Evolutionary conservation across 2,329 filamentous ascomycete species (phyloP), one percentile per base, ranked within the genome.

Genomic region (Fonsecaea nubica): DNA sequence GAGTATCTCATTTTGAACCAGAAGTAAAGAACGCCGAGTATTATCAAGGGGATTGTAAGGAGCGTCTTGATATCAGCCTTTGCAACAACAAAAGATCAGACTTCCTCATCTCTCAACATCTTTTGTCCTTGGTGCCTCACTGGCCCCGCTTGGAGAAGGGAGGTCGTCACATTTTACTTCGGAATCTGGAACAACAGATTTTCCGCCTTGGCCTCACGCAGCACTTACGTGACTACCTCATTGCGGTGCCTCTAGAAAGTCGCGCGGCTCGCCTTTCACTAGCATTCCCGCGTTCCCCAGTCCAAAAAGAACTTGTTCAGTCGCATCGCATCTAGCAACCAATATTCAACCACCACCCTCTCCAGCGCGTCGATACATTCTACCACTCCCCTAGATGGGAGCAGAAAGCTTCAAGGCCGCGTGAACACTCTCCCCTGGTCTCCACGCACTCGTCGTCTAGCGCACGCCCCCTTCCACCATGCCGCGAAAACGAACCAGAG

Each of bases 401-500:
- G n/a, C 7, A 53, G 10, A 50, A 6, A 15, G 40, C 32, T 15
- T n/a, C 33, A 55, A 30, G 38, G 30, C 36, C 36, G 33, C 48
- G 12, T 30, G n/a, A 7, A 35, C 56, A 9, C 53, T 53, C 35
- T 42, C 48, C 33, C 12, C 33, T 52, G 7, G 35, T n/a, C 52
- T 38, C 45, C 42, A 35, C 13, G 0, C 32, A 50, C 36, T 33
- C 52, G 5, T 40, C 59, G 55, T 57, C 61, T 45, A 32, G 30
- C 36, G 40, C 64, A 40, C 66, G 33, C 13, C 40, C 57, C 63
- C 54, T 63, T 42, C 53, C 70, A 68, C 42, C 57, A 72, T 71
- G 71, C 81, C 84, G 77, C 82, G 84, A 78, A 86, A 86, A 79
- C 83, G 84, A 76, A 81, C 77, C 72, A 79, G 82, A 75, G 84